phyloP scores from a whole-genome alignment of 495 filamentous ascomycete species.

The Xylaria palmicola region DNA sequence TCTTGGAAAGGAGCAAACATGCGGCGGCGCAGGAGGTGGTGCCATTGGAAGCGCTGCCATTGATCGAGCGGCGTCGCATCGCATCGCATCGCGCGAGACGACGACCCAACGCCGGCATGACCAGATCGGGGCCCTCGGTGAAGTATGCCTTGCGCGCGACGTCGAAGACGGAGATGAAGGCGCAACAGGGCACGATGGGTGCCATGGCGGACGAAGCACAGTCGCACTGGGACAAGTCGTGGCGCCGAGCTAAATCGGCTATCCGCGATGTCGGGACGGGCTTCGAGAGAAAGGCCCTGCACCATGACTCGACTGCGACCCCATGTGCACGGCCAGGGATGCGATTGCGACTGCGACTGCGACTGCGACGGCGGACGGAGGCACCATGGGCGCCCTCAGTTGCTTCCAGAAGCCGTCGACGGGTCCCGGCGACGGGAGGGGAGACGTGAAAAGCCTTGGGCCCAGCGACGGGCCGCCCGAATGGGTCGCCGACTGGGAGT shows the following conservation, averaged over 20 bases:
- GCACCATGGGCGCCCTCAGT: slow-evolving; percentile 26
- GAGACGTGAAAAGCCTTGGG: slow-evolving; percentile 22
- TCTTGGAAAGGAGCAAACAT: neutral
- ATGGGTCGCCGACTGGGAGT: slow-evolving; percentile 8
- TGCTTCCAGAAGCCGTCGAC: slow-evolving; percentile 21
- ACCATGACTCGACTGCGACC: slow-evolving; percentile 14
- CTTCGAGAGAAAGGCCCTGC: neutral
- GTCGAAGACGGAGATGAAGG: slow-evolving; percentile 4
- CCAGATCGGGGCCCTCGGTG: neutral
- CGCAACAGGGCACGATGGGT: neutral
- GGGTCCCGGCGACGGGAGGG: neutral
- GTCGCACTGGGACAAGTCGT: neutral
- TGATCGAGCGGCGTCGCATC: neutral
- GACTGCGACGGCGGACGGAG: neutral
- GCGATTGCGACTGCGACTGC: neutral
- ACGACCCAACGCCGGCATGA: neutral
- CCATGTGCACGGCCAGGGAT: slow-evolving; percentile 15
- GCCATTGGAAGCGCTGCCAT: neutral
- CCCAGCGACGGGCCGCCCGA: slow-evolving; percentile 20
- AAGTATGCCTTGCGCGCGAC: slow-evolving; percentile 15
- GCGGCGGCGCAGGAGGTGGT: neutral
- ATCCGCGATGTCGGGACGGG: slow-evolving; percentile 25
- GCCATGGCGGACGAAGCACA: neutral
- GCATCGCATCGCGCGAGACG: neutral
- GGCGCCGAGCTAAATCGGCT: slow-evolving; percentile 3